Evolutionary conservation across 192 early-diverging fungal genomes (phyloP), one percentile per base, ranked within the genome.

Genomic region (Entomortierella parvispora): DNA sequence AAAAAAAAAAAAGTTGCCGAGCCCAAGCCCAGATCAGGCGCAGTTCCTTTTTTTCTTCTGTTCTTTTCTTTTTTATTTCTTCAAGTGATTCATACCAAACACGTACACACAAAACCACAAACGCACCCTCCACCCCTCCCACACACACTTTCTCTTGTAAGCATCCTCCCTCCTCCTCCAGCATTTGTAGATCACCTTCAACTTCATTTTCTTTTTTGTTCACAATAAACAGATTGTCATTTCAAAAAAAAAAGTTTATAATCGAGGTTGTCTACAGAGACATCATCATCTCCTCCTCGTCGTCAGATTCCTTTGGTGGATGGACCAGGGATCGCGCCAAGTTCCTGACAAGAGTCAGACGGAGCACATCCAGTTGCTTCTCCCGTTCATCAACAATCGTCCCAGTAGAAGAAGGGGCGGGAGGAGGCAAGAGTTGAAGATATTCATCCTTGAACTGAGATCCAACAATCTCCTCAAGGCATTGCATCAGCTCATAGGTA

Each of bases 401-500:
- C 10, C 46, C 48, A 12, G 26, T 25, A 2, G 28, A 44, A 23
- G 61, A 52, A 4, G 74, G 40, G 3, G 57, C 46, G 14, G 23
- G 28, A 31, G 54, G 47, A 22, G 77, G 69, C n/a, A 80, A n/a
- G 32, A 57, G 43, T 26, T 66, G 53, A 17, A 80, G 62, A 18
- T 80, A 80, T 50, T 71, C 69, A n/a, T 48, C 22, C 31, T 56
- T 80, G 63, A 62, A 40, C 51, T 70, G 77, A 12, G 77, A 71
- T 48, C 62, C 63, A 23, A 59, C 58, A 18, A 86, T 44, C 26
- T 89, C 80, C 60, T 93, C 91, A 11, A 90, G 72, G 72, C 86
- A 84, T 45, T 85, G 76, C 89, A 93, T 89, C 47, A 93, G 68
- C 65, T 85, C 91, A 23, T 82, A 78, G 1, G 90, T 93, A 17